Evolutionary conservation across 768 basidiomycete genomes (phyloP), one percentile per base, ranked within the genome.

Genomic region (Hygrocybe punicea): DNA sequence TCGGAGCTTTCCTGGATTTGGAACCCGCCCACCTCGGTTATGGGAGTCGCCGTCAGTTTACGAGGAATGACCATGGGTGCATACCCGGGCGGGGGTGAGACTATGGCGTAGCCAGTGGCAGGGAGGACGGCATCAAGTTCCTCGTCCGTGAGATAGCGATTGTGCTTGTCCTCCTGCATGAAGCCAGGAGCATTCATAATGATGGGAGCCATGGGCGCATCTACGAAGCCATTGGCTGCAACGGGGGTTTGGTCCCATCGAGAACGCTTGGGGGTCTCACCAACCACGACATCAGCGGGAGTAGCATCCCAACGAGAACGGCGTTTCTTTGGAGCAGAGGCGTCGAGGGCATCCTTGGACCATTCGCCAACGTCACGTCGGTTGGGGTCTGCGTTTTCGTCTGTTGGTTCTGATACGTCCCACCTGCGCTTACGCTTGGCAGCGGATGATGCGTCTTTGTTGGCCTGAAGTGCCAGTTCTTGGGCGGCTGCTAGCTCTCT

Each of bases 271-370:
- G 91, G 89, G 16, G 88, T 84, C 62, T 91, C 86, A 39, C 78
- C 75, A 36, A 74, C 69, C 34, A 67, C 64, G 55, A 77, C 80
- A 56, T 93, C 92, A 4, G 87, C 83, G 10, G 95, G 93, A 0
- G 93, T 84, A 52, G 93, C 93, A 71, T 98, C 96, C 96, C 96
- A 98, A 49, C 96, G 82, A 55, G 95, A 98, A 62, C 93, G 86
- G 58, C 92, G 87, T 74, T 96, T 96, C 75, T 91, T 94, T 44
- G 91, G 85, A 21, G 86, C 85, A 55, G 87, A 83, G 24, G 79
- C 81, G 52, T 90, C 90, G 25, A 84, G 70, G 53, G 85, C 83
- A 64, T 91, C 84, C 69, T 89, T 86, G 6, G 85, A 85, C 85
- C 87, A 89, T 67, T 89, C 85, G 39, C 82, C 85, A 2, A 73